Evolutionary conservation across 257 asterid species (phyloP).

Genomic region (Fraxinus anomala): DNA sequence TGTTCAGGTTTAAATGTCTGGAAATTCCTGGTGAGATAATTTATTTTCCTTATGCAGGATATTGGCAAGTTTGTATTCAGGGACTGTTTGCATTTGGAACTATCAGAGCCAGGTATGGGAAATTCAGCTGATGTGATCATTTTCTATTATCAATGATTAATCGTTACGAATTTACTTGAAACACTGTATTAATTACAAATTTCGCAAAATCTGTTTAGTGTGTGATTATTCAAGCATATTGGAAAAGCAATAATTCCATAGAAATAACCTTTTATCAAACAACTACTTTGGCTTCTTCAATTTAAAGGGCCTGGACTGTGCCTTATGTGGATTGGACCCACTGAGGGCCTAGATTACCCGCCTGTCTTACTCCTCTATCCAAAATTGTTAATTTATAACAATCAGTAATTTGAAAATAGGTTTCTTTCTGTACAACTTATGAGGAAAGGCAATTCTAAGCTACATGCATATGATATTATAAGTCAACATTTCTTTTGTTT

Average conservation of each 20-base stretch:
- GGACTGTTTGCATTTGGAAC: constrained; percentile 92
- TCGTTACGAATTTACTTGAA: neutral
- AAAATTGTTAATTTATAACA: neutral
- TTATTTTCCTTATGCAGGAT: constrained; percentile 53
- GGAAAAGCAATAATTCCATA: too few species aligned
- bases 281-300: neutral
- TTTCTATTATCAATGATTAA: constrained; percentile 5
- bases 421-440: constrained; percentile 9
- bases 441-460: neutral
- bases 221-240: neutral
- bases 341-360: too few species aligned
- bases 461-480: too few species aligned
- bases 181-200: neutral
- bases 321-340: neutral
- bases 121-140: constrained; percentile 11
- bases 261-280: too few species aligned
- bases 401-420: neutral
- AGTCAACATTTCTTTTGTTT: neutral
- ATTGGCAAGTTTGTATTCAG: constrained; percentile 84
- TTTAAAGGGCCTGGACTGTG: neutral
- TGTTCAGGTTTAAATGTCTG: neutral
- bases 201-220: neutral
- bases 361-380: neutral
- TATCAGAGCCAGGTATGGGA: constrained; percentile 83
- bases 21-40: constrained; percentile 23